phyloP scores from a whole-genome alignment of 768 basidiomycete species.

The Calvatia gigantea region DNA sequence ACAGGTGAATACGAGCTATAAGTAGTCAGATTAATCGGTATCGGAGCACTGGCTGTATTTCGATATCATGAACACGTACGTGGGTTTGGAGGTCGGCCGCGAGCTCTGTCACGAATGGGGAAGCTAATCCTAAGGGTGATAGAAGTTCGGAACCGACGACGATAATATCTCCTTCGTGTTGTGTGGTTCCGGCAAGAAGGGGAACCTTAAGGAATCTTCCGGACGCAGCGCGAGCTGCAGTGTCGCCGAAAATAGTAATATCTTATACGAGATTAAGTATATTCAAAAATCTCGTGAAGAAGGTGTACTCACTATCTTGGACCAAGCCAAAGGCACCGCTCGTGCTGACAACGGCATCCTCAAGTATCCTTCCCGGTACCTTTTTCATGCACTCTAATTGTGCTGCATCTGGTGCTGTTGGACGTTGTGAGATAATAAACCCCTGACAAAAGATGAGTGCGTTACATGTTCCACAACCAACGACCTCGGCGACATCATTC shows the following conservation, averaged over 20 bases:
- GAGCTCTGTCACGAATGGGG: conserved; percentile 28
- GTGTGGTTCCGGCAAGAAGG: conserved; percentile 26
- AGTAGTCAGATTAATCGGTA: no score
- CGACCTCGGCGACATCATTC: conserved; percentile 25
- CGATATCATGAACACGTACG: conserved; percentile 17
- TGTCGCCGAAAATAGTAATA: conserved; percentile 32
- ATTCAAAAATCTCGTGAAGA: background rate
- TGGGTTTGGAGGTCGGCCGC: conserved; percentile 27
- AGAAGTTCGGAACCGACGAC: conserved; percentile 23
- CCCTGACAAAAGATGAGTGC: background rate
- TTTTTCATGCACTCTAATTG: conserved; percentile 35
- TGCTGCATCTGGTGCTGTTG: conserved; percentile 18
- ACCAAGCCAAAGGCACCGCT: conserved; percentile 25
- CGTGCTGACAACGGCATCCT: conserved; percentile 28
- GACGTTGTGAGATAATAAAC: background rate
- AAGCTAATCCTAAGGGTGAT: conserved; percentile 21
- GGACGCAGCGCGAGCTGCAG: conserved; percentile 17
- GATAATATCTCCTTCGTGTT: conserved; percentile 34
- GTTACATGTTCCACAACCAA: conserved; percentile 32
- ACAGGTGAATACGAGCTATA: conserved; percentile 28
- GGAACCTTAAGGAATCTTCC: conserved; percentile 30
- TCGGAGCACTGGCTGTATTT: no score
- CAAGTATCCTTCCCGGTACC: conserved; percentile 26
- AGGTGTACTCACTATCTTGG: conserved; percentile 25
- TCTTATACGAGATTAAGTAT: conserved; percentile 17